Conservation (phyloP, 2,329 filamentous ascomycete genomes). For the Trichothecium roseum region DNA sequence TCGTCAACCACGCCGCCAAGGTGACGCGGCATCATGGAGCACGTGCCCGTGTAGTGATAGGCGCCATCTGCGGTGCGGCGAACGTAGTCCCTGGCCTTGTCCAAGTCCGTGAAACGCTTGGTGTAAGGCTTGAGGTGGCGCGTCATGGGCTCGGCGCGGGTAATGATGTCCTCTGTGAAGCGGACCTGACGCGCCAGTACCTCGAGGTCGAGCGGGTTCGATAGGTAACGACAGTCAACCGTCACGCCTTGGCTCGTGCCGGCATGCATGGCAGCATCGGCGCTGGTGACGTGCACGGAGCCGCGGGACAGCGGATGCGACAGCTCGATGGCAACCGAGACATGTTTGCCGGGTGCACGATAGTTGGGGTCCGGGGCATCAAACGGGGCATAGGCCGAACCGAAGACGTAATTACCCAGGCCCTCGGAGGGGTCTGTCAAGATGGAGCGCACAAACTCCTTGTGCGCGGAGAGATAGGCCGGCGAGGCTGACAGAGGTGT, state of each 20-base stretch:
- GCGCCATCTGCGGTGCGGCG: constrained; percentile 20
- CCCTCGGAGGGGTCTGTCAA: constrained; percentile 7
- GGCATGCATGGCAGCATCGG: constrained; percentile 22
- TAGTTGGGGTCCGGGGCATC: constrained; percentile 2
- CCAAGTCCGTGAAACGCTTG: constrained; percentile 9
- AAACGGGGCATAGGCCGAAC: constrained; percentile 7
- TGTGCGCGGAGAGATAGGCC: constrained; percentile 1
- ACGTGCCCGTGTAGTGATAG: constrained; percentile 39
- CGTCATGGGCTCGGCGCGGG: constrained; percentile 26
- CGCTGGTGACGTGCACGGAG: constrained; percentile 41
- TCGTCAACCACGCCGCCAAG: constrained; percentile 21
- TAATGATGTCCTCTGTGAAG: constrained; percentile 24
- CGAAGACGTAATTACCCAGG: constrained; percentile 8
- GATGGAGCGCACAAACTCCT: constrained; percentile 7
- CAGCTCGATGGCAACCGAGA: constrained; percentile 17
- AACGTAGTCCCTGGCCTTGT: constrained; percentile 21
- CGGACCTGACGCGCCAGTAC: constrained; percentile 32
- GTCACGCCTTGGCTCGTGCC: constrained; percentile 19
- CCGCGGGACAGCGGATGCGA: constrained; percentile 51
- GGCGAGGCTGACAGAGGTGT: constrained; percentile 4
- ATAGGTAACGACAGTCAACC: constrained; percentile 48
- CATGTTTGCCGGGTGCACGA: background rate
- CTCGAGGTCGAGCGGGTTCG: constrained; percentile 45
- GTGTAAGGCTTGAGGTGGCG: constrained; percentile 25
- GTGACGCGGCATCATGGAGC: constrained; percentile 33